Percentiles rank a stretch among this genome's conserved stretches.
phyloP scores from a whole-genome alignment of 2,329 filamentous ascomycete species.

The Fusarium protoensiforme region DNA sequence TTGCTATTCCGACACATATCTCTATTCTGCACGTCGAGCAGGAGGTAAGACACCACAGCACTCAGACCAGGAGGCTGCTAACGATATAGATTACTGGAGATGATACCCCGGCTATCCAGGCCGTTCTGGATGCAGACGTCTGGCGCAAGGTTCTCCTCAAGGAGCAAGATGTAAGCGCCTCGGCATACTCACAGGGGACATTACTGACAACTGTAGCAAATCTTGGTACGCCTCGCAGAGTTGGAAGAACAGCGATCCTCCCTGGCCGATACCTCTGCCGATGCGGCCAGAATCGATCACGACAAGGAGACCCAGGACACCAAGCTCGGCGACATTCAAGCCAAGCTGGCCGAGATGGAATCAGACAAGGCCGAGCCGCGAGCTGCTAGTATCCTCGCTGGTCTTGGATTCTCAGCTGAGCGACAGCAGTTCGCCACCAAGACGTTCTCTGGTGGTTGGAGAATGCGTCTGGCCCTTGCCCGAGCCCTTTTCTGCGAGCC shows the following conservation, averaged over 20 bases:
- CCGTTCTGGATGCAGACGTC: slow-evolving; percentile 95
- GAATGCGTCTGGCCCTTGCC: slow-evolving; percentile 95
- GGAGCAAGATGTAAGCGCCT: slow-evolving; percentile 79
- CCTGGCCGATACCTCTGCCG: slow-evolving; percentile 90
- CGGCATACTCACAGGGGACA: neutral
- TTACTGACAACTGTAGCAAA: slow-evolving; percentile 67
- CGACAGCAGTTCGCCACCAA: slow-evolving; percentile 93
- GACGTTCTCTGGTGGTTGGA: slow-evolving; percentile 99
- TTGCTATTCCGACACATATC: slow-evolving; percentile 95
- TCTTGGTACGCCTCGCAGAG: slow-evolving; percentile 77
- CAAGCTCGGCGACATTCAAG: slow-evolving; percentile 90
- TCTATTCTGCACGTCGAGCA: slow-evolving; percentile 99
- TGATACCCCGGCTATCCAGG: slow-evolving; percentile 93
- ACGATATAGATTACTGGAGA: slow-evolving; percentile 82
- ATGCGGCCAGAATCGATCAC: slow-evolving; percentile 85
- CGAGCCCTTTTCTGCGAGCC: slow-evolving; percentile 98
- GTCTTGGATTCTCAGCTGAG: slow-evolving; percentile 95
- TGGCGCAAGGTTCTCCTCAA: slow-evolving; percentile 95
- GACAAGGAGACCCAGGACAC: slow-evolving; percentile 91
- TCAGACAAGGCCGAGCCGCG: slow-evolving; percentile 97
- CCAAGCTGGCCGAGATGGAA: slow-evolving; percentile 97
- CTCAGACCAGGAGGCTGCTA: neutral
- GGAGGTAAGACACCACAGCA: slow-evolving; percentile 70
- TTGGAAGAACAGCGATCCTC: slow-evolving; percentile 82
- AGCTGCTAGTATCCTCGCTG: slow-evolving; percentile 94